Evolutionary conservation across 2,329 filamentous ascomycete genomes (phyloP).

Genomic region (Calonectria hongkongensis): DNA sequence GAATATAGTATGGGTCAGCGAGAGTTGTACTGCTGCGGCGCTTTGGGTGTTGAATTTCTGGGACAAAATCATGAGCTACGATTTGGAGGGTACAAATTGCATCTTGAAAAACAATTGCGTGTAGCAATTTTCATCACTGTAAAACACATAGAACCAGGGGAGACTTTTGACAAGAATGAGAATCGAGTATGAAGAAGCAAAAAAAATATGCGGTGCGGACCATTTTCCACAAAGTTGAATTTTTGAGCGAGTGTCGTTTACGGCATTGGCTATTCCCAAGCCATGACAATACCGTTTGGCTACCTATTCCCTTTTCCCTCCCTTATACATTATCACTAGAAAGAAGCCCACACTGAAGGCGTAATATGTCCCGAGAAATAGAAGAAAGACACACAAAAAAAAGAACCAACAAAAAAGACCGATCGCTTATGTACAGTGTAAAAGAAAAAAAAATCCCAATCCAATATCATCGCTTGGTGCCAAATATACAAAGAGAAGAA

Average conservation of each 20-base stretch:
- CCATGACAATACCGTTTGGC: not conserved
- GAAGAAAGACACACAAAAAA: constrained; percentile 5
- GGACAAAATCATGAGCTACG: not conserved
- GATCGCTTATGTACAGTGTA: constrained; percentile 27
- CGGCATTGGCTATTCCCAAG: constrained; percentile 24
- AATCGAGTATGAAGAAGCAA: not conserved
- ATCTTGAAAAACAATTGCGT: not conserved
- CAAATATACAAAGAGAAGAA: not conserved
- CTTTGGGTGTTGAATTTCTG: constrained; percentile 2
- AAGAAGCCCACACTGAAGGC: not conserved
- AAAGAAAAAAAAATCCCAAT: not conserved
- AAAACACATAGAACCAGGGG: constrained; percentile 10
- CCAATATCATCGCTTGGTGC: constrained; percentile 32
- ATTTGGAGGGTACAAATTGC: not conserved
- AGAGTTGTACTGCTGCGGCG: not conserved
- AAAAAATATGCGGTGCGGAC: constrained; percentile 20
- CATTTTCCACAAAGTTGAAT: not conserved
- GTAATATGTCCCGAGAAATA: constrained; percentile 34
- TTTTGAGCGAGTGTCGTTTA: constrained; percentile 33
- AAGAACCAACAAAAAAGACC: not conserved
- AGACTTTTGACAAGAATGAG: not conserved
- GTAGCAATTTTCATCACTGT: constrained; percentile 18
- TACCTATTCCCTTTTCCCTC: constrained; percentile 21
- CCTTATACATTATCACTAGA: constrained; percentile 40
- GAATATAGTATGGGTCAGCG: not conserved